phyloP scores from a whole-genome alignment of 208 protist species.

The Jaenimonas drosophilae region DNA sequence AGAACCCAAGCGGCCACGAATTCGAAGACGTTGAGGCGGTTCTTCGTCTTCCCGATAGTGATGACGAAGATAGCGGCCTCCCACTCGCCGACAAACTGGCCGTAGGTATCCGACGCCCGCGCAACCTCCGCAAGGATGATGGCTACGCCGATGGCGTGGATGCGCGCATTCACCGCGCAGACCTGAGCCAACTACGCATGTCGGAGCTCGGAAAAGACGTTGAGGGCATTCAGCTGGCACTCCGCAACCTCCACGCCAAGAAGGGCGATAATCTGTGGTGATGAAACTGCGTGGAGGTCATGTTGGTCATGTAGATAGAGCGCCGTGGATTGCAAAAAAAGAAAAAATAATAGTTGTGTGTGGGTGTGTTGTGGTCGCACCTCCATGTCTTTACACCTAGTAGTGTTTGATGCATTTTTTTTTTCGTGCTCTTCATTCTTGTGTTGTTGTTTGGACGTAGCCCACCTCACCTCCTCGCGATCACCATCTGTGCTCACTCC shows the following conservation, averaged over 20 bases:
- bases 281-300: no score
- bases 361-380: no score
- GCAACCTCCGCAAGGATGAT: slow-evolving; percentile 4
- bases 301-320: no score
- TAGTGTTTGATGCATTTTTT: no score
- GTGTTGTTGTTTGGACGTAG: no score
- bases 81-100: neutral
- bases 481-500: no score
- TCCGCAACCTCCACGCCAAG: slow-evolving; percentile 3
- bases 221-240: slow-evolving; percentile 2
- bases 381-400: no score
- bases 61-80: neutral
- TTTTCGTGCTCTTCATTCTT: no score
- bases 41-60: slow-evolving; percentile 3
- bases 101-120: slow-evolving; percentile 1
- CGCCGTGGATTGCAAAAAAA: no score
- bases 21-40: neutral
- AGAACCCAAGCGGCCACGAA: slow-evolving; percentile 1
- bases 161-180: neutral
- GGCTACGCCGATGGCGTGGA: slow-evolving; percentile 2
- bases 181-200: neutral
- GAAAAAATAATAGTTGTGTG: no score
- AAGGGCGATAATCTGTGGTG: slow-evolving; percentile 6
- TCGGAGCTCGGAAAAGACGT: slow-evolving; percentile 1
- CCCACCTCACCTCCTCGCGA: no score